phyloP scores from a whole-genome alignment of 1,284 basidiomycete genomes.

The Rhizopogon hawkerae region DNA sequence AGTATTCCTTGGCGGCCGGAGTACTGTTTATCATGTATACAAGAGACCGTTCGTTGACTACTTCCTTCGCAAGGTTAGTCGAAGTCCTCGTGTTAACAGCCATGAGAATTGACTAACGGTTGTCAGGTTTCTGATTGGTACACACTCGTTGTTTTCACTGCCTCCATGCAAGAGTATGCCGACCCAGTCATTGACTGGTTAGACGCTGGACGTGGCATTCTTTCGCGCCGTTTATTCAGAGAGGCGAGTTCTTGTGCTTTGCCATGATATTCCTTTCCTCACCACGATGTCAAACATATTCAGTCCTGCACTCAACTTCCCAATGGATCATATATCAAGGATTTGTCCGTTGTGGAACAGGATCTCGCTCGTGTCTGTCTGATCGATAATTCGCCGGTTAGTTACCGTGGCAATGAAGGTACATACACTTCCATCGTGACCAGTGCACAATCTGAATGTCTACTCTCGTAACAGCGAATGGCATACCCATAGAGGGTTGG shows the following conservation, averaged over 20 bases:
- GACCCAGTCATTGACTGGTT: conserved; percentile 99
- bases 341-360: conserved; percentile 78
- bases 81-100: not conserved
- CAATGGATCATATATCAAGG: conserved; percentile 93
- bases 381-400: conserved; percentile 93
- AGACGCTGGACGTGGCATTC: conserved; percentile 87
- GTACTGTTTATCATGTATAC: conserved; percentile 96
- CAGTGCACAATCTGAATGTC: conserved; percentile 7
- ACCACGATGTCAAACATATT: conserved; percentile 3
- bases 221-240: conserved; percentile 83
- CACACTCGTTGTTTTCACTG: conserved; percentile 97
- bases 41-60: conserved; percentile 97
- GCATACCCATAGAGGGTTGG: conserved; percentile 99
- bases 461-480: conserved; percentile 62
- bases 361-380: conserved; percentile 90
- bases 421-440: conserved; percentile 21
- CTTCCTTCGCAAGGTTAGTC: conserved; percentile 79
- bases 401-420: conserved; percentile 92
- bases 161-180: conserved; percentile 98
- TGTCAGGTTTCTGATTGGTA: conserved; percentile 94
- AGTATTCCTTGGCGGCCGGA: conserved; percentile 83
- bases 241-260: conserved; percentile 51
- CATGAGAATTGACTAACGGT: conserved; percentile 10
- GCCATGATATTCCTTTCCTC: not conserved
- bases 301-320: conserved; percentile 87